Evolutionary conservation across 2,329 filamentous ascomycete species (phyloP), one percentile per base, ranked within the genome.

Genomic region (Exophiala calicioides): DNA sequence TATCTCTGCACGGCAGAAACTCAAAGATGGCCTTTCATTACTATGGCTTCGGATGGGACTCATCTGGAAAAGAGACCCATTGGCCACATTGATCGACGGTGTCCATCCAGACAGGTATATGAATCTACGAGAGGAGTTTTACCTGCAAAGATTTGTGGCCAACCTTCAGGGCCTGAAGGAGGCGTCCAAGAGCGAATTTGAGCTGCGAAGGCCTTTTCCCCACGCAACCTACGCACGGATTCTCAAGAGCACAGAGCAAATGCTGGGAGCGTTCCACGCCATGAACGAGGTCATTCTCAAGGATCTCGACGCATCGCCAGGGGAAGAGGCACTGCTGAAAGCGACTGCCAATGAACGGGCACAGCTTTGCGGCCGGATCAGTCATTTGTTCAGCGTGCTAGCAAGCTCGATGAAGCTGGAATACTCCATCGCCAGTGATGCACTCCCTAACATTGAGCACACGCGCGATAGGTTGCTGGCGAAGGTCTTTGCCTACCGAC

Each of bases 231-330:
- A 87, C 63, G 80, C 78, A 3, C 80, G 82, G 26, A 86, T 97
- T 47, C 78, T 97, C 63, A 79, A 81, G 16, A 85, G 85, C 7
- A 95, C 90, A 1, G 84, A 85, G 53, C 83, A 86, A 41, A 88
- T 96, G 68, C 81, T 97, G 3, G 90, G 96, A 67, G 85, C 88
- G 27, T 96, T 98, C 66, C 90, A 97, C 62, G 89, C 90, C 40
- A 95, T 98, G 88, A 94, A 91, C 54, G 81, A 96, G 8, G 84
- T 96, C 53, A 90, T 95, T 27, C 78, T 86, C 62, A 91, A 90
- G 61, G 87, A 91, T 49, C 74, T 84, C 8, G 79, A 79, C 27
- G 79, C 88, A 1, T 89, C 84, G 2, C 80, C 85, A 19, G 90
- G 91, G 3, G 91, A 97, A 69, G 82, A 85, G 45, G 84, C 85